phyloP scores from a whole-genome alignment of 2,329 filamentous ascomycete species.

The Colletotrichum acutatum region DNA sequence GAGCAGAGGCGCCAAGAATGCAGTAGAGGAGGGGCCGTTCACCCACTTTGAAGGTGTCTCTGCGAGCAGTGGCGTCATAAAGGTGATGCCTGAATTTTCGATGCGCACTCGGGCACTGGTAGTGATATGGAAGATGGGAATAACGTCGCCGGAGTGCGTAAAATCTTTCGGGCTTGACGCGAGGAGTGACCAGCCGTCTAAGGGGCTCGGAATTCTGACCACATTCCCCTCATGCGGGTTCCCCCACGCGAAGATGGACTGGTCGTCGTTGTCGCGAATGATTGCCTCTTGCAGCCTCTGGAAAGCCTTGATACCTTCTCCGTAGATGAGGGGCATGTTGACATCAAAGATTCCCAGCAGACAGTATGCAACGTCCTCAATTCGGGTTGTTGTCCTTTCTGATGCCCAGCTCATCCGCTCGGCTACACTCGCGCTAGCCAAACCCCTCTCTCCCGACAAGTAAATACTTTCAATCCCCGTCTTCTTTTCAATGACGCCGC shows the following conservation, averaged over 20 bases:
- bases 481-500: not conserved
- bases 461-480: not conserved
- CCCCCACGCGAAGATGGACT: slow-evolving; percentile 5
- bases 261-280: not conserved
- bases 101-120: not conserved
- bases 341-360: slow-evolving; percentile 43
- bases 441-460: slow-evolving; percentile 12
- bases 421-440: slow-evolving; percentile 36
- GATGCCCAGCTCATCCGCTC: slow-evolving; percentile 43
- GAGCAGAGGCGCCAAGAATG: not conserved
- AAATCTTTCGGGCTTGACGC: not conserved
- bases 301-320: slow-evolving; percentile 40
- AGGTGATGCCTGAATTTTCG: not conserved
- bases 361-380: slow-evolving; percentile 41
- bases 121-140: not conserved
- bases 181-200: not conserved
- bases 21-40: no score
- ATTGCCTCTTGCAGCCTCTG: slow-evolving; percentile 32
- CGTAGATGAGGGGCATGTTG: slow-evolving; percentile 42
- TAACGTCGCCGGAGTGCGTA: not conserved
- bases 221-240: not conserved
- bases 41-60: not conserved
- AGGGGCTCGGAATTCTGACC: not conserved
- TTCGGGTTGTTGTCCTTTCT: slow-evolving; percentile 35
- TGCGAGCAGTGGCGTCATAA: not conserved